Percentiles rank a stretch among this genome's conserved stretches.
These are phyloP conservation scores for Fraxinus platypoda DNA, from an alignment of 305 asterid species.

Conservation along the genomic window DNA sequence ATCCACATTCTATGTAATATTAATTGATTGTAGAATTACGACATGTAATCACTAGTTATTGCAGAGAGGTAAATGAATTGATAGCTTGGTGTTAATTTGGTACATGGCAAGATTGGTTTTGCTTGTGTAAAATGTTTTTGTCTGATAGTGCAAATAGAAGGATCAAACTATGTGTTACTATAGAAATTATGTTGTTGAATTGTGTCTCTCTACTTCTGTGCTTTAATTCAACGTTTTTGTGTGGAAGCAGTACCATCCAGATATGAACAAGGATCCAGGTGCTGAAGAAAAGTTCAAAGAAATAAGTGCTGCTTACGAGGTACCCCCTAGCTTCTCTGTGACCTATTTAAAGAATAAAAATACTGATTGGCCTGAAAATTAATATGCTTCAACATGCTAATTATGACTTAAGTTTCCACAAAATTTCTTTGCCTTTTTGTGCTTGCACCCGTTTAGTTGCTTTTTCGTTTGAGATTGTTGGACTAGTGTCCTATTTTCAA, in stretches of 20 bases:
- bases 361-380: neutral
- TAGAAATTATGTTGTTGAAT: neutral
- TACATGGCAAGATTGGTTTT: neutral
- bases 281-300: constrained; percentile 93
- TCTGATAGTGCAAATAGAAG: neutral
- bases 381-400: neutral
- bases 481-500: neutral
- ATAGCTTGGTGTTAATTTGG: neutral
- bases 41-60: neutral
- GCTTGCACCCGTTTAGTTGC: constrained; percentile 1
- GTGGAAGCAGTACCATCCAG: constrained; percentile 85
- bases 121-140: neutral
- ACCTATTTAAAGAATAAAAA: neutral
- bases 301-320: constrained; percentile 97
- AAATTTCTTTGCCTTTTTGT: constrained; percentile 8
- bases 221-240: constrained; percentile 12
- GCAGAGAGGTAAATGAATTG: neutral
- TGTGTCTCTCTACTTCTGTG: neutral
- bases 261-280: constrained; percentile 76
- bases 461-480: neutral
- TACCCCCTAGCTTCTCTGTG: constrained; percentile 21
- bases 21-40: neutral
- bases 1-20: neutral
- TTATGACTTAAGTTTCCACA: neutral
- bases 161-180: constrained; percentile 7